These are phyloP conservation scores for Lachnellula willkommii DNA, from an alignment of 2,329 filamentous ascomycete genomes.

Conservation along the genomic window DNA sequence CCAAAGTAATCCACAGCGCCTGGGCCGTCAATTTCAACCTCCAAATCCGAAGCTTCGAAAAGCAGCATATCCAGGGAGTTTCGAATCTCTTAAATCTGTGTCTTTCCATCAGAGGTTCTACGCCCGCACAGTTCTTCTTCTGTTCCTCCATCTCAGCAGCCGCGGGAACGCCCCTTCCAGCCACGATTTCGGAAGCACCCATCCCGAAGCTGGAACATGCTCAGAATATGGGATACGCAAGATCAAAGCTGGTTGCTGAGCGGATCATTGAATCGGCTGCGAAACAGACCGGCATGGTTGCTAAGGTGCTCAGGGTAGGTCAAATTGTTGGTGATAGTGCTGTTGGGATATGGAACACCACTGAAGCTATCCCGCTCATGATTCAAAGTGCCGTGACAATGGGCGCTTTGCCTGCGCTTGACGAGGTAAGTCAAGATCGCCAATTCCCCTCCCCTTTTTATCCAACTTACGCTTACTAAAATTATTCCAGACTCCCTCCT, in stretches of 20 bases:
- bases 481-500: constrained; percentile 31
- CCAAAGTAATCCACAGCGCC: constrained; percentile 44
- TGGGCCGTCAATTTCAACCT: constrained; percentile 55
- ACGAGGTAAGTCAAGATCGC: constrained; percentile 30
- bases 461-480: constrained; percentile 31
- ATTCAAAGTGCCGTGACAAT: constrained; percentile 41
- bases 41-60: constrained; percentile 43
- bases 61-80: constrained; percentile 38
- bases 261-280: constrained; percentile 37
- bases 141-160: constrained; percentile 34
- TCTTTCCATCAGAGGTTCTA: constrained; percentile 32
- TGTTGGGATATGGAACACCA: constrained; percentile 44
- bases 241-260: constrained; percentile 44
- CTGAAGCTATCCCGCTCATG: constrained; percentile 48
- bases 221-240: constrained; percentile 45
- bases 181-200: constrained; percentile 34
- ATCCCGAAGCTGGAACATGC: constrained; percentile 25
- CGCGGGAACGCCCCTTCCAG: constrained; percentile 23
- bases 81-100: constrained; percentile 39
- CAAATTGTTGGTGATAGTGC: constrained; percentile 44
- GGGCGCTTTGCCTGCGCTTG: constrained; percentile 40
- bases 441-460: background rate
- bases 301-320: constrained; percentile 41
- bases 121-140: constrained; percentile 32
- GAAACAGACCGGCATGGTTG: constrained; percentile 24